A percentile compares a stretch with the other conserved stretches of the same genome.
These are phyloP conservation scores for Cladophialophora exuberans DNA, from an alignment of 2,329 filamentous ascomycete species.

Conservation along the genomic window DNA sequence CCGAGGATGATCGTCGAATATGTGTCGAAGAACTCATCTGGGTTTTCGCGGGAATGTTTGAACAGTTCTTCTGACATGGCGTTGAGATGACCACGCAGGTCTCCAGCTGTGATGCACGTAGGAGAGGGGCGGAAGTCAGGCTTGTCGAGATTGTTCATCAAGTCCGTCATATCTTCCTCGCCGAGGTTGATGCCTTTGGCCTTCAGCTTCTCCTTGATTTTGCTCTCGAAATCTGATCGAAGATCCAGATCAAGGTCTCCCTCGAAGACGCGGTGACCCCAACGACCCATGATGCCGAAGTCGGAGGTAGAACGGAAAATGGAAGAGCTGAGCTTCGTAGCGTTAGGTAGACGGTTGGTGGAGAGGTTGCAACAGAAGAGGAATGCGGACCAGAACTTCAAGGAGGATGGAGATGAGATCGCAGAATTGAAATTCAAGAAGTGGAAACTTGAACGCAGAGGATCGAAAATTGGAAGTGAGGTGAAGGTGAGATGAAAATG, in stretches of 20 bases:
- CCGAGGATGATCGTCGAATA: conserved; percentile 12
- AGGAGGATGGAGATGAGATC: neutral
- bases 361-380: neutral
- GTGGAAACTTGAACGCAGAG: too few species aligned
- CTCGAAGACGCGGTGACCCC: conserved; percentile 17
- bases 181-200: conserved; percentile 10
- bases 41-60: conserved; percentile 1
- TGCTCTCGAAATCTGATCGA: neutral
- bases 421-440: neutral
- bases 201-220: neutral
- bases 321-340: neutral
- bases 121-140: neutral
- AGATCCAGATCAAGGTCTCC: conserved; percentile 13
- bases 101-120: neutral
- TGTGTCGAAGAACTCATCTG: neutral
- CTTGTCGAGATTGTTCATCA: neutral
- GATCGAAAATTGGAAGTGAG: too few species aligned
- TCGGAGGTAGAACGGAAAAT: too few species aligned
- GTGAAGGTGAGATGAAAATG: conserved; percentile 2
- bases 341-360: too few species aligned
- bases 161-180: conserved; percentile 2
- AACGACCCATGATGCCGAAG: conserved; percentile 20
- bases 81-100: conserved; percentile 2
- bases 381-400: neutral
- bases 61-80: conserved; percentile 11